Evolutionary conservation across 768 basidiomycete species (phyloP).

Genomic region (Phylloporus rhodoxanthus): DNA sequence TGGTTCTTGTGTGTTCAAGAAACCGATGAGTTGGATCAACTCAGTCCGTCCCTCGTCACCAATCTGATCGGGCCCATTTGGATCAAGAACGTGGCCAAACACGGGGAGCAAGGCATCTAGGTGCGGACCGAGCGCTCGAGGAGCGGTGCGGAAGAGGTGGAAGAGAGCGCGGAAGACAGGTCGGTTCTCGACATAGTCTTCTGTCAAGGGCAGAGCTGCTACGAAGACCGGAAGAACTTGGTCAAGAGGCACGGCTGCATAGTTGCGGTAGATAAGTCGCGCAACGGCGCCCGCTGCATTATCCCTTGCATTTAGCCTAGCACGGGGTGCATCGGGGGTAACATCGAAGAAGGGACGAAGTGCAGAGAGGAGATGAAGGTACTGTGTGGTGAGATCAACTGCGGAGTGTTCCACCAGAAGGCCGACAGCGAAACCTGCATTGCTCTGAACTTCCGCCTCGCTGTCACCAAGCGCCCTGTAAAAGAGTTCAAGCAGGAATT

Average conservation of each 20-base stretch:
- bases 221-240: conserved; percentile 86
- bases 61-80: conserved; percentile 66
- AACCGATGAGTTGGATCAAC: conserved; percentile 66
- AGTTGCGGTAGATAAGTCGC: conserved; percentile 79
- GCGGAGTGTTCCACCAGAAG: conserved; percentile 85
- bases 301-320: conserved; percentile 81
- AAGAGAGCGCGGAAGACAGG: conserved; percentile 87
- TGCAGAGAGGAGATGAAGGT: conserved; percentile 66
- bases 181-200: conserved; percentile 86
- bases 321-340: conserved; percentile 52
- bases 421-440: conserved; percentile 91
- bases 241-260: conserved; percentile 75
- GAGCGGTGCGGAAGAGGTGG: conserved; percentile 76
- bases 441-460: conserved; percentile 92
- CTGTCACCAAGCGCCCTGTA: conserved; percentile 74
- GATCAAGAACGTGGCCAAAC: conserved; percentile 80
- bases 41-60: conserved; percentile 72
- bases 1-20: conserved; percentile 70
- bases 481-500: conserved; percentile 77
- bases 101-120: conserved; percentile 75
- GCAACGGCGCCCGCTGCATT: conserved; percentile 95
- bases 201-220: conserved; percentile 74
- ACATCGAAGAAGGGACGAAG: conserved; percentile 79
- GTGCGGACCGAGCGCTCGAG: conserved; percentile 62
- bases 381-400: conserved; percentile 77